Evolutionary conservation across 352 stramenopile species (phyloP).

Genomic region (Globisporangium spinosum): DNA sequence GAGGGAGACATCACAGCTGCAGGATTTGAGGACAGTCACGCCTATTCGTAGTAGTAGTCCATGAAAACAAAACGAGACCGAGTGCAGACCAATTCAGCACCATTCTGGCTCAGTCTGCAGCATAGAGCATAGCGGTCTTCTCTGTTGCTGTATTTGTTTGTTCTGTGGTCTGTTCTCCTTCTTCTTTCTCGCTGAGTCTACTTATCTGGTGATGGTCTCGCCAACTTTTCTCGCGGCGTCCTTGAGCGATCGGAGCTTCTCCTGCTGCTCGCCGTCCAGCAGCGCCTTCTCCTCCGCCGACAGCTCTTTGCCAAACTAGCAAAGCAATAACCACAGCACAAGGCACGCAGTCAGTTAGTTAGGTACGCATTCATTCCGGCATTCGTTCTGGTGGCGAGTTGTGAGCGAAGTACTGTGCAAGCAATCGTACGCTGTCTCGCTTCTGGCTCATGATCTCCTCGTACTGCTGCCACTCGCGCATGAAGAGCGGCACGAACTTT

Average conservation of each 20-base stretch:
- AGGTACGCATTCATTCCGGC: background rate
- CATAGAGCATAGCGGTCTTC: too few species aligned
- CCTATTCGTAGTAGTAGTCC: too few species aligned
- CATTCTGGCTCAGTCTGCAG: too few species aligned
- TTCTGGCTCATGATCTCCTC: constrained; percentile 45
- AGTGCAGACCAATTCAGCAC: too few species aligned
- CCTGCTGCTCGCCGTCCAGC: constrained; percentile 60
- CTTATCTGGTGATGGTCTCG: constrained; percentile 44
- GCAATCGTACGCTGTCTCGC: constrained; percentile 34
- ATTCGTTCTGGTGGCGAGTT: background rate
- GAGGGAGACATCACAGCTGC: background rate
- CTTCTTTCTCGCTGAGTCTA: background rate
- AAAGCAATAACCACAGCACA: background rate
- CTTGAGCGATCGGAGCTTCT: constrained; percentile 66
- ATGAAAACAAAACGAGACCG: too few species aligned
- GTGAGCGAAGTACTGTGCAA: background rate
- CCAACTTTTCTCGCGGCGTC: constrained; percentile 66
- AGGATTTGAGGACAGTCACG: background rate
- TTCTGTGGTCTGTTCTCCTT: background rate
- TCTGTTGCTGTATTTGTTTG: background rate
- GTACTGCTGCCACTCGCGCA: constrained; percentile 80
- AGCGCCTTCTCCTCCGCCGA: constrained; percentile 50
- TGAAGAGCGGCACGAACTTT: constrained; percentile 76
- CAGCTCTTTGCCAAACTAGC: constrained; percentile 68
- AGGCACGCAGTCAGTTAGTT: background rate